Percentiles rank a stretch among this genome's conserved stretches.
phyloP scores from a whole-genome alignment of 2,329 filamentous ascomycete species.

The Sclerotinia glacialis region DNA sequence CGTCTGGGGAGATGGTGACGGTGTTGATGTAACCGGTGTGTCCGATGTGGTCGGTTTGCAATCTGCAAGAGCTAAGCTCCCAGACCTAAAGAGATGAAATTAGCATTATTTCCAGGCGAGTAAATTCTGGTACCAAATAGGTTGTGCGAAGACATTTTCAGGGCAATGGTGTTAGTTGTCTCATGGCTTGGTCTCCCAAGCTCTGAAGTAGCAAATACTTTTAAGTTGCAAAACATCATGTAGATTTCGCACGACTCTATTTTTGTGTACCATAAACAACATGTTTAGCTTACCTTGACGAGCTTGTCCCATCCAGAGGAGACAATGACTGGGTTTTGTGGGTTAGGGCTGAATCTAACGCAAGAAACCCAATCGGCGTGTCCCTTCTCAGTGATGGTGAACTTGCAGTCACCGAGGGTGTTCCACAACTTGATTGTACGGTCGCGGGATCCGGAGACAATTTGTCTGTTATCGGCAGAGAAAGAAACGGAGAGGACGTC shows the following conservation, averaged over 20 bases:
- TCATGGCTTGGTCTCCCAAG: constrained; percentile 79
- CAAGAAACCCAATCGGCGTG: constrained; percentile 99
- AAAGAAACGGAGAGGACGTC: constrained; percentile 99
- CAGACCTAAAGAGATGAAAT: constrained; percentile 67
- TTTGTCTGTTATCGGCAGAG: constrained; percentile 99
- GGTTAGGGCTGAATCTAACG: constrained; percentile 99
- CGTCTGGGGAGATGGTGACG: constrained; percentile 99
- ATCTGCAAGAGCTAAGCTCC: constrained; percentile 98
- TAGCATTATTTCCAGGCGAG: constrained; percentile 16
- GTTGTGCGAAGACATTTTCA: constrained; percentile 53
- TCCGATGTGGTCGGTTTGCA: constrained; percentile 99
- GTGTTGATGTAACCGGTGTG: constrained; percentile 99
- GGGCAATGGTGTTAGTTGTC: constrained; percentile 91
- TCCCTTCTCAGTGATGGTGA: constrained; percentile 99
- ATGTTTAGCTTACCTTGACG: constrained; percentile 80
- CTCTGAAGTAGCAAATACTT: constrained; percentile 99
- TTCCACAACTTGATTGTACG: constrained; percentile 99
- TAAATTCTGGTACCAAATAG: constrained; percentile 22
- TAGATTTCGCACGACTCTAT: constrained; percentile 42
- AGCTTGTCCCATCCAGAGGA: constrained; percentile 99
- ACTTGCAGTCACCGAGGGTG: constrained; percentile 99
- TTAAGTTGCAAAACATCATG: constrained; percentile 86
- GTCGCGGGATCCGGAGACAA: constrained; percentile 97
- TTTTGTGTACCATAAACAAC: constrained; percentile 25
- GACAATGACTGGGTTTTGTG: constrained; percentile 99